Evolutionary conservation across 768 basidiomycete species (phyloP), one percentile per base, ranked within the genome.

Genomic region (Hericium coralloides): DNA sequence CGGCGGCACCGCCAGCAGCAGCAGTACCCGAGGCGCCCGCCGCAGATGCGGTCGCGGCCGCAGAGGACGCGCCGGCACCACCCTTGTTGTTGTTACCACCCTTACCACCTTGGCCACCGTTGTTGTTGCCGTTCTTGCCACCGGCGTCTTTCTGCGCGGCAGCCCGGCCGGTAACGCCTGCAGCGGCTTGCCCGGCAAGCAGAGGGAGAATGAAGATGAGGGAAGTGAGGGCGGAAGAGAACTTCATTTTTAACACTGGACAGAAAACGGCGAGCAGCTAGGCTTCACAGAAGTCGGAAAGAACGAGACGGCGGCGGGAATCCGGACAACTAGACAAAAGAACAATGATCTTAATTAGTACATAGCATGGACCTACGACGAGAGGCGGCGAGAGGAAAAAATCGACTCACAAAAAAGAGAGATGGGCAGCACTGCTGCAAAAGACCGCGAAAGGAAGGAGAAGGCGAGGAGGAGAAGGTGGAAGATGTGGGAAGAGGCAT

Each of bases 351-450:
- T 18, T n/a, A 25, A 18, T 45, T 8, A 5, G 43, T 17, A 45
- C 5, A 7, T 26, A 18, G 48, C 9, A 12, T 25, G 6, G 49
- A 50, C 12, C 49, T 9, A 31, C 31, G 31, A 31, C 6, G 49
- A 49, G n/a, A n/a, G n/a, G n/a, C n/a, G n/a, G n/a, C 12, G 49
- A 50, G 25, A 15, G 43, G 43, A 10, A 12, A 25, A 50, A 17
- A 45, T 7, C 52, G 4, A 60, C 66, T 58, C 43, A 65, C 66
- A 47, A 55, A 57, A 53, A 64, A 60, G 57, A 56, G 54, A 65
- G 63, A 63, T 23, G 26, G 64, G 74, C 82, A 83, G 81, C 82
- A 59, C 81, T 68, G 82, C 80, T 82, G 82, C 79, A 60, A 65
- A 67, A 64, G 60, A 56, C 52, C 37, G 59, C 59, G 65, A 62